These are phyloP conservation scores for Candida ortonii DNA, from an alignment of 805 yeast genomes.

Conservation along the genomic window DNA sequence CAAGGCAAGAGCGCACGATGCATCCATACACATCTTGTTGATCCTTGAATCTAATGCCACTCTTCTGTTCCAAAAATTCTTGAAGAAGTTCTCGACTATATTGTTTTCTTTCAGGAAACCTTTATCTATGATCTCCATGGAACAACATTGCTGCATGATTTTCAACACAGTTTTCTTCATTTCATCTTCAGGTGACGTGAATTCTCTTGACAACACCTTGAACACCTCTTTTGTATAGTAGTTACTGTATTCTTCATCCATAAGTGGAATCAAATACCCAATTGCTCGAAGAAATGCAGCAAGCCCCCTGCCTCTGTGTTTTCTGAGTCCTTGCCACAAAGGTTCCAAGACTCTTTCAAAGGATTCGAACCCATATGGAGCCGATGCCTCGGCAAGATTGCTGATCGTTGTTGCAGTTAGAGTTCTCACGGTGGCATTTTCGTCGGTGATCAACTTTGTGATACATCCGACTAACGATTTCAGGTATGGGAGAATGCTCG, in stretches of 20 bases:
- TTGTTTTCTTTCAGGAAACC: conserved; percentile 50
- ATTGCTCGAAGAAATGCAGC: conserved; percentile 76
- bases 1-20: conserved; percentile 64
- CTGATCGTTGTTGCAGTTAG: conserved; percentile 71
- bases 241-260: conserved; percentile 79
- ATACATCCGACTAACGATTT: conserved; percentile 63
- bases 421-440: conserved; percentile 61
- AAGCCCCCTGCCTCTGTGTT: conserved; percentile 72
- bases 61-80: conserved; percentile 78
- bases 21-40: conserved; percentile 61
- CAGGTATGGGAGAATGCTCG: conserved; percentile 72
- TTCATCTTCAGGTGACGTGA: conserved; percentile 80
- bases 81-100: conserved; percentile 56
- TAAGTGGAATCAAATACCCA: conserved; percentile 78
- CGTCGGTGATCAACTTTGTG: conserved; percentile 58
- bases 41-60: conserved; percentile 65
- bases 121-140: conserved; percentile 54
- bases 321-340: conserved; percentile 73
- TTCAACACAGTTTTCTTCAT: conserved; percentile 72
- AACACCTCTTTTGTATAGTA: conserved; percentile 76
- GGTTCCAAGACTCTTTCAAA: conserved; percentile 74
- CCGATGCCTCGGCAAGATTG: conserved; percentile 73
- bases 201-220: conserved; percentile 65
- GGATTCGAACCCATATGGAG: conserved; percentile 88
- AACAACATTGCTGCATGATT: conserved; percentile 65